Base-by-base conservation (phyloP, 768 basidiomycete genomes). In the Russula dissimulans region DNA sequence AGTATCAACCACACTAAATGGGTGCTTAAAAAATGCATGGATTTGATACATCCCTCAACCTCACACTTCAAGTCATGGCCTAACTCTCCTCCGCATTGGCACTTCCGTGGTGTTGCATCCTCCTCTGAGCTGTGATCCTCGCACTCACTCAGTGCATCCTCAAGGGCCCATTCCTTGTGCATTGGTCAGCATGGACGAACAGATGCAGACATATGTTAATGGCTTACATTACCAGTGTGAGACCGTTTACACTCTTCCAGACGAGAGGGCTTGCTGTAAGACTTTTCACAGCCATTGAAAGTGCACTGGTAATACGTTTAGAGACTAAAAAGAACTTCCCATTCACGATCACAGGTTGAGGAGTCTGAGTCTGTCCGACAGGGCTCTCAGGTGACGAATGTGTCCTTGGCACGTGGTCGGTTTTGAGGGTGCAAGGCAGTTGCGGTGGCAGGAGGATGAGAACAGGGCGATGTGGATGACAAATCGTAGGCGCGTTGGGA, bases 181-280 rank as follows among this genome's bases (percentile, higher is more conserved):
- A 93, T 3, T 29, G 15, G 9, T 66, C 60, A 50, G 47, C 10
- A 10, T 14, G n/a, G 9, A 31, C 51, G n/a, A n/a, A n/a, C n/a
- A n/a, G n/a, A 34, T 57, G 46, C 55, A 10, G 8, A 34, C 52
- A 45, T 59, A 39, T 14, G 31, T 60, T 31, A 41, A 32, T 22
- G 39, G 7, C 76, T 69, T 48, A 95, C 93, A 75, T 90, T 82
- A 66, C 95, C 94, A 0, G 92, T 93, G 75, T 99, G 95, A 8
- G 86, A 84, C 39, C 94, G 79, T 65, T 85, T 77, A 69, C 97
- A 95, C 71, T 97, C 95, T 48, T 80, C 82, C 59, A 98, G 76
- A 45, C 94, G 81, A 2, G 86, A 86, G 0, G 89, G 91, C 67
- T 97, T 95, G 4, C 85, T 77, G 70, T 95, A 98, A 0, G 84